Evolutionary conservation across 257 asterid species (phyloP).

Genomic region (Cruciata laevipes): DNA sequence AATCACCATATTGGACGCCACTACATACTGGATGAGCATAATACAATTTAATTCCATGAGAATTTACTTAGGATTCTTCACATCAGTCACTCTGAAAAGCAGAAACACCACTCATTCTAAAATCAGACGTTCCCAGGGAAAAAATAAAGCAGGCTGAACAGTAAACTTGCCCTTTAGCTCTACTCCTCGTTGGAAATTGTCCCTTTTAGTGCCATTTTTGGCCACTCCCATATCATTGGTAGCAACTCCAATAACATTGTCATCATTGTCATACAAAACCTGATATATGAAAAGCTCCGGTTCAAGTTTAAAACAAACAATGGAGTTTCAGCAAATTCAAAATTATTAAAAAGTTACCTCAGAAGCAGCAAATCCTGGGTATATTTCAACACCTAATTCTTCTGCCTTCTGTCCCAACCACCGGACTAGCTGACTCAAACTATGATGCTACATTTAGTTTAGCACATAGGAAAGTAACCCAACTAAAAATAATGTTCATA

Average conservation of each 20-base stretch:
- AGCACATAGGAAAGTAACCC: slow-evolving; percentile 15
- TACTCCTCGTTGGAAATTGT: slow-evolving; percentile 83
- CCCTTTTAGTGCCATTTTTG: slow-evolving; percentile 74
- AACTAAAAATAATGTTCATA: not conserved
- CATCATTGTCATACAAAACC: slow-evolving; percentile 57
- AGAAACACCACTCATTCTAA: not conserved
- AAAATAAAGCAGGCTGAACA: slow-evolving; percentile 1
- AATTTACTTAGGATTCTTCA: not conserved
- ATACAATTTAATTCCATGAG: not conserved
- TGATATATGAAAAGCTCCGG: slow-evolving; percentile 20
- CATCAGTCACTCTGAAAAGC: not conserved
- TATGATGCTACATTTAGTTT: slow-evolving; percentile 31
- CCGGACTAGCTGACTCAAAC: slow-evolving; percentile 89
- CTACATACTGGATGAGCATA: not conserved
- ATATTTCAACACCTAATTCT: slow-evolving; percentile 93
- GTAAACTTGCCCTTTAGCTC: slow-evolving; percentile 69
- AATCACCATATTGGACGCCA: not conserved
- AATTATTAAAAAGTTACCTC: slow-evolving; percentile 46
- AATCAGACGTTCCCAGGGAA: not conserved
- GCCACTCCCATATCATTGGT: slow-evolving; percentile 98
- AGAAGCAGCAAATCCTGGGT: slow-evolving; percentile 98
- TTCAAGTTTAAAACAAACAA: not conserved
- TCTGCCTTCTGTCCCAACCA: slow-evolving; percentile 97
- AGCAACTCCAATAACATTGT: slow-evolving; percentile 81
- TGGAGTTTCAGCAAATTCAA: not conserved